phyloP scores from a whole-genome alignment of 2,329 filamentous ascomycete genomes.

The Aspergillus ibericus region DNA sequence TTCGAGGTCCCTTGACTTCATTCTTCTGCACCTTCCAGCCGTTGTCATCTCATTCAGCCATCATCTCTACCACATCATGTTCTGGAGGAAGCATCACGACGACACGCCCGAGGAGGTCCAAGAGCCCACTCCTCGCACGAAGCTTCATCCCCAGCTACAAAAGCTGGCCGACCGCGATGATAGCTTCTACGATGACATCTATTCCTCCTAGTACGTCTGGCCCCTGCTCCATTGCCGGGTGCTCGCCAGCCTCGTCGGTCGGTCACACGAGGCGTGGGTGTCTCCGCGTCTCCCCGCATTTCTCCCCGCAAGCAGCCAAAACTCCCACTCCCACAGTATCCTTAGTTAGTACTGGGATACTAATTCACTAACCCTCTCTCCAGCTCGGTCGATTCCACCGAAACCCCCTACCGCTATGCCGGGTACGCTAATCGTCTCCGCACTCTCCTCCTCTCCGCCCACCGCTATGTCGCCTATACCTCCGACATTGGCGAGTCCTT shows the following conservation, averaged over 20 bases:
- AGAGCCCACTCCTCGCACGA: slow-evolving; percentile 49
- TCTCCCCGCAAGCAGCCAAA: not conserved
- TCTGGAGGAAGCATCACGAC: slow-evolving; percentile 34
- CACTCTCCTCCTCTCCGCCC: slow-evolving; percentile 84
- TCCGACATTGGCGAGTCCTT: slow-evolving; percentile 96
- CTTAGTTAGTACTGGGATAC: not conserved
- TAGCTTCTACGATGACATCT: slow-evolving; percentile 73
- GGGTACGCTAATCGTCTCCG: slow-evolving; percentile 84
- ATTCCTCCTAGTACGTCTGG: slow-evolving; percentile 71
- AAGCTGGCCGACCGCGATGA: slow-evolving; percentile 63
- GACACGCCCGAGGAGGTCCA: slow-evolving; percentile 22
- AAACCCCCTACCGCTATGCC: slow-evolving; percentile 83
- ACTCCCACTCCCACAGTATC: no score
- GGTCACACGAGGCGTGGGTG: no score
- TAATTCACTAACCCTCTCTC: slow-evolving; percentile 9
- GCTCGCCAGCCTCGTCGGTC: no score
- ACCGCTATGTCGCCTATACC: slow-evolving; percentile 96
- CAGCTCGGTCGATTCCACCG: slow-evolving; percentile 75
- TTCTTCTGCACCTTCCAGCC: not conserved
- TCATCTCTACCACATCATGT: slow-evolving; percentile 15
- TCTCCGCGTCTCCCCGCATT: slow-evolving; percentile 1
- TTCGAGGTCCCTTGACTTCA: not conserved
- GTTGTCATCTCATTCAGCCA: not conserved
- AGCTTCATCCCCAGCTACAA: slow-evolving; percentile 57
- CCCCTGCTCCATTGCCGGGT: not conserved